Conservation (phyloP, 768 basidiomycete genomes). For the Scleroderma bovista region DNA sequence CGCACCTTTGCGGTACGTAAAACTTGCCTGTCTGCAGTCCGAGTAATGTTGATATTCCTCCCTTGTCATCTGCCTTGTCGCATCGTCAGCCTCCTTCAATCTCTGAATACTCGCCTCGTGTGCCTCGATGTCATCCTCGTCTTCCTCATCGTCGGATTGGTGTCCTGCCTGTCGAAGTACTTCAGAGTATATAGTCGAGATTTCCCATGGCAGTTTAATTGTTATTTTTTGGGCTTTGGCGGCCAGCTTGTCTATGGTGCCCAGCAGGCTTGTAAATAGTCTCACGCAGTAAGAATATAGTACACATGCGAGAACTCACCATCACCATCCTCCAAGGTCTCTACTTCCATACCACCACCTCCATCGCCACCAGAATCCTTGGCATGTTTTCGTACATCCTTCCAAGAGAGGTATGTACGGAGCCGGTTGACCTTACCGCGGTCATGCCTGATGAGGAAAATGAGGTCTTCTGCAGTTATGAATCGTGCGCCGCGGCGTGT, state of each 20-base stretch:
- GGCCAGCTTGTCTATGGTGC: conserved; percentile 57
- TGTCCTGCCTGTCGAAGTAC: conserved; percentile 69
- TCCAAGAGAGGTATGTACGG: conserved; percentile 93
- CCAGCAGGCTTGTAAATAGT: background rate
- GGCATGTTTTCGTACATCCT: conserved; percentile 92
- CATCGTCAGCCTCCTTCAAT: conserved; percentile 91
- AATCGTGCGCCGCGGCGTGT: conserved; percentile 79
- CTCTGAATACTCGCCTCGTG: conserved; percentile 91
- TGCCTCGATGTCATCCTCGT: conserved; percentile 93
- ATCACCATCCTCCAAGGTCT: conserved; percentile 79
- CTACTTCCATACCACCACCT: conserved; percentile 76
- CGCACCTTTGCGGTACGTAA: conserved; percentile 92
- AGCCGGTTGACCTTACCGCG: conserved; percentile 90
- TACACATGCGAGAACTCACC: conserved; percentile 39
- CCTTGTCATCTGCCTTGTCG: conserved; percentile 91
- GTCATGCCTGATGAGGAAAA: conserved; percentile 94
- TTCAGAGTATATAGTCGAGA: conserved; percentile 87
- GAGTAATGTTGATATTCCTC: conserved; percentile 98
- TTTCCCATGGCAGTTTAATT: conserved; percentile 95
- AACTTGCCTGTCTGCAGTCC: conserved; percentile 93
- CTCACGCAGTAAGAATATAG: background rate
- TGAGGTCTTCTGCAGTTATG: conserved; percentile 88
- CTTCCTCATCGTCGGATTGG: conserved; percentile 91
- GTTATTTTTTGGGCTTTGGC: conserved; percentile 89
- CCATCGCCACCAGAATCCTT: conserved; percentile 86